These are phyloP conservation scores for Penicillium sp. DNA, from an alignment of 2,329 filamentous ascomycete genomes.

Conservation along the genomic window DNA sequence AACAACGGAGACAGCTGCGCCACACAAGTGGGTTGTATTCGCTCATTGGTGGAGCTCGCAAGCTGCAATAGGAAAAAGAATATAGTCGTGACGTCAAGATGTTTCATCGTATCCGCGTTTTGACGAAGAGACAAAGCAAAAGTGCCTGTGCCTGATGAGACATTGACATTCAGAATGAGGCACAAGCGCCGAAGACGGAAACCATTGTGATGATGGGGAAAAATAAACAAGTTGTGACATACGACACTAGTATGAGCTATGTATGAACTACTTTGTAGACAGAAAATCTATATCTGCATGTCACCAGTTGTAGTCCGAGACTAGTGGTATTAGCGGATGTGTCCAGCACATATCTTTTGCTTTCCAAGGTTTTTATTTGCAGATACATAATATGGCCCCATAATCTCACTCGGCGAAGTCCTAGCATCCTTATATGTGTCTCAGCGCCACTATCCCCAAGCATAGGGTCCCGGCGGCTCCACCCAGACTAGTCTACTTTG, in stretches of 20 bases:
- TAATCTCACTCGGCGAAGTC: neutral
- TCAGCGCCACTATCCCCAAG: neutral
- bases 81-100: slow-evolving; percentile 27
- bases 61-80: slow-evolving; percentile 8
- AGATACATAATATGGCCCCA: neutral
- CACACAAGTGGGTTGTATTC: slow-evolving; percentile 23
- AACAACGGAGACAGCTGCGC: slow-evolving; percentile 15
- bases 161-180: slow-evolving; percentile 13
- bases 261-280: neutral
- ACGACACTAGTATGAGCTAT: neutral
- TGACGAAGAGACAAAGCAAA: neutral
- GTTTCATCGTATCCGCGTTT: slow-evolving; percentile 19
- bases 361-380: neutral
- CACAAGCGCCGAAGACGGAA: slow-evolving; percentile 5
- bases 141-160: slow-evolving; percentile 15
- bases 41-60: slow-evolving; percentile 15
- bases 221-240: neutral
- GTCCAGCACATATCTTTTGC: neutral
- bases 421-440: neutral
- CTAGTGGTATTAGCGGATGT: neutral
- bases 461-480: neutral
- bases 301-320: neutral
- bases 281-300: neutral
- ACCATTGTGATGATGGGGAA: neutral
- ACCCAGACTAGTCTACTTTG: neutral